Base-by-base conservation (phyloP, 257 asterid species). In the Paulownia fortunei region DNA sequence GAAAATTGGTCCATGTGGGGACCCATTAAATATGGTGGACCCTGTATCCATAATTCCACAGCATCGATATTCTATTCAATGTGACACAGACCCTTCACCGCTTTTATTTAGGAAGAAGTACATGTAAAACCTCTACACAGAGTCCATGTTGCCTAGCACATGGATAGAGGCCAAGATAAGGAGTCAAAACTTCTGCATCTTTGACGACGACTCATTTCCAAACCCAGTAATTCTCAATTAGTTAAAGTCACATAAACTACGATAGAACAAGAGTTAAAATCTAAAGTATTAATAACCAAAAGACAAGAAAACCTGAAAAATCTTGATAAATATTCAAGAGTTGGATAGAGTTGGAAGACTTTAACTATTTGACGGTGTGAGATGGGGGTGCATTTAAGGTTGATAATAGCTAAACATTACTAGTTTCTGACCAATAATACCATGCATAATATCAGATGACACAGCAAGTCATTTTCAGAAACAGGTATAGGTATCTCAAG, bases 81-180 rank as follows among this genome's bases (percentile, higher is more conserved):
- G 89, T 86, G 92, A 83, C 54, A 76, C 73, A 72, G 87, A 92
- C 97, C 71, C 82, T 84, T 83, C 92, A 84, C 84, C 81, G 87
- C 66, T 69, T 84, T 83, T 59, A 77, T 74, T 82, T 61, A 88
- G 76, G 87, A 80, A 73, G 44, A 81, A 84, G 84, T 82, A 85
- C 89, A 82, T 76, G 67, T 77, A 68, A 62, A 89, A 64, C 69
- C 76, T 78, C 63, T 41, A 51, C 21, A 51, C 21, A 69, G 77
- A 63, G 46, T 65, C 88, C 90, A 90, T 80, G 85, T 88, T 90
- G 86, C 86, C 74, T 42, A 52, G 88, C 94, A 89, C 95, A 86
- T 89, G 92, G 87, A 84, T 86, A 69, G 84, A 81, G 90, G 88
- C 92, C 87, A 84, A 89, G 70, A 3, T 47, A 39, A 70, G 62